Conservation (phyloP, 2,329 filamentous ascomycete species). For the Aspergillus tanneri region DNA sequence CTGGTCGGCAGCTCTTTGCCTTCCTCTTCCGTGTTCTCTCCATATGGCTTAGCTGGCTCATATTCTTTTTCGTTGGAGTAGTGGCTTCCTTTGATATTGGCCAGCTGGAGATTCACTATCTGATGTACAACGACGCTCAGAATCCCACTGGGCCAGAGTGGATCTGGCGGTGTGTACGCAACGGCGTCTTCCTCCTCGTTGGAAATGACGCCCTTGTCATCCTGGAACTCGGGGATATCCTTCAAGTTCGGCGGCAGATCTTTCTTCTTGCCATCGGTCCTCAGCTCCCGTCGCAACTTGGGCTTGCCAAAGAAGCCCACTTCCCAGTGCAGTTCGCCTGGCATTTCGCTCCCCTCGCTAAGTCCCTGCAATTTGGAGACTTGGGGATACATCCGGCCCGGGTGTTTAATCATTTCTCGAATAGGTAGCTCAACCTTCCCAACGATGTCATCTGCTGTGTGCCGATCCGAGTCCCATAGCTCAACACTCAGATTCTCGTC, state of each 20-base stretch:
- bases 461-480: constrained; percentile 92
- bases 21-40: constrained; percentile 83
- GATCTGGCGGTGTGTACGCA: constrained; percentile 85
- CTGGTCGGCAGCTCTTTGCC: constrained; percentile 77
- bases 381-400: constrained; percentile 88
- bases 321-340: constrained; percentile 91
- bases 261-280: constrained; percentile 82
- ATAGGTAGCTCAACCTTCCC: constrained; percentile 93
- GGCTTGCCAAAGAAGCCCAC: constrained; percentile 94
- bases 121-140: constrained; percentile 86
- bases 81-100: constrained; percentile 80
- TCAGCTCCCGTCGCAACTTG: constrained; percentile 76
- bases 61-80: constrained; percentile 82
- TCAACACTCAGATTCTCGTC: constrained; percentile 92
- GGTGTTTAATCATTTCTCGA: constrained; percentile 91
- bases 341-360: constrained; percentile 83
- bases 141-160: constrained; percentile 91
- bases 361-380: constrained; percentile 79
- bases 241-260: constrained; percentile 71
- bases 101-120: constrained; percentile 91
- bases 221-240: constrained; percentile 74
- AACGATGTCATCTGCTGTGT: constrained; percentile 89
- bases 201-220: constrained; percentile 78
- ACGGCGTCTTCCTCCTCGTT: constrained; percentile 78
- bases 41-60: constrained; percentile 80